Evolutionary conservation across 2,329 filamentous ascomycete genomes (phyloP), one percentile per base, ranked within the genome.

Genomic region (Colletotrichum orchidophilum): DNA sequence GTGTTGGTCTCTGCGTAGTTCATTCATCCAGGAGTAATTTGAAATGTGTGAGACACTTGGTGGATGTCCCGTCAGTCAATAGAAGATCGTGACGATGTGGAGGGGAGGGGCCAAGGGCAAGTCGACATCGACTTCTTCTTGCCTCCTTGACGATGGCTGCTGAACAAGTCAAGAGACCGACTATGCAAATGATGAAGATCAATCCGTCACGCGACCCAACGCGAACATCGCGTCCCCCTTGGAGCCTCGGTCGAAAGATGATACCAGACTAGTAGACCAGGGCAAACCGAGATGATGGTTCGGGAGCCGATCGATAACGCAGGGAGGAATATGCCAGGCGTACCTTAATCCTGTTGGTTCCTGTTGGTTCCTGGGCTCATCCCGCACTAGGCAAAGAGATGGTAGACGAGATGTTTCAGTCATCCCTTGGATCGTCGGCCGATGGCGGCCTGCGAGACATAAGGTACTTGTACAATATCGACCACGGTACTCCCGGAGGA

Each of bases 401-500:
- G 39, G 39, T n/a, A 18, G 39, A 8, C 2, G 7, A 3, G 1
- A 15, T 71, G 58, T 63, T 58, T 71, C 57, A 35, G 31, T 18
- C 68, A 71, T 63, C 64, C 52, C 58, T 63, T 68, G 58, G 58
- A 35, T 59, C 63, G 50, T 21, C 42, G 50, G 49, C 52, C 42
- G 64, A 6, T 5, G 24, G 15, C 35, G 26, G 39, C 39, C 26
- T 42, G 18, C 8, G 15, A 50, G 58, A 50, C 58, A 21, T 27
- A 35, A 27, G 39, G 46, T 49, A 27, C 18, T 46, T 46, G 39
- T 18, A 46, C 39, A n/a, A 18, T 46, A 46, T 46, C 39, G 39
- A 46, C n/a, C 39, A 21, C n/a, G 39, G 8, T 46, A n/a, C 18
- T n/a, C 39, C 5, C 9, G 18, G 39, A 18, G 18, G 8, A 12